Evolutionary conservation across 2,329 filamentous ascomycete species (phyloP).

Genomic region (Nothopassalora personata): DNA sequence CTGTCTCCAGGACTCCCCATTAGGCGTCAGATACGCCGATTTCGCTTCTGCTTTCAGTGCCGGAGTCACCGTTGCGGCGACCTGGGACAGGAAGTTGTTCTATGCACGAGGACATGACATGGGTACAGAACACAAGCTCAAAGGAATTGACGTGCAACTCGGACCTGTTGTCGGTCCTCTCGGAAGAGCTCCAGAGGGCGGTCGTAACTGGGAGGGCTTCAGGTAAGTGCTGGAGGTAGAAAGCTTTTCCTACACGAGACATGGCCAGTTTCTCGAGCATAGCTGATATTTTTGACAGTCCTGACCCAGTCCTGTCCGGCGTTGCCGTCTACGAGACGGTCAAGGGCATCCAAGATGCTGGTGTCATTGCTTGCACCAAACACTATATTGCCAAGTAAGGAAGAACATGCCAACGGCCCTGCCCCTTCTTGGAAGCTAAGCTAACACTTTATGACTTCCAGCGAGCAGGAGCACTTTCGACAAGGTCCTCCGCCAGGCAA

Average conservation of each 20-base stretch:
- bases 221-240: too few species aligned
- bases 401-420: constrained; percentile 38
- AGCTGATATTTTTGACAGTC: constrained; percentile 37
- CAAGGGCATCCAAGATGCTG: constrained; percentile 73
- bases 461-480: constrained; percentile 68
- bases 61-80: constrained; percentile 74
- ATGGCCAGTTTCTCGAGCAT: too few species aligned
- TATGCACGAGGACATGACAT: constrained; percentile 65
- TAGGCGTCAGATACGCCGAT: constrained; percentile 73
- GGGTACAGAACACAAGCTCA: constrained; percentile 67
- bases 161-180: constrained; percentile 73
- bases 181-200: constrained; percentile 62
- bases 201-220: constrained; percentile 66
- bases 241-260: too few species aligned
- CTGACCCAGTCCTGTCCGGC: constrained; percentile 71
- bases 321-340: constrained; percentile 67
- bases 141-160: constrained; percentile 69
- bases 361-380: constrained; percentile 78
- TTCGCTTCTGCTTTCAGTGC: constrained; percentile 77
- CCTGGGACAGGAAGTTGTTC: constrained; percentile 70
- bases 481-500: constrained; percentile 45
- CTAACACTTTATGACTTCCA: constrained; percentile 45
- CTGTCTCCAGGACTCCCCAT: constrained; percentile 82
- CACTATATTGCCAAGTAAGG: constrained; percentile 52
- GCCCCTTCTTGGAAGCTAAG: constrained; percentile 44